Evolutionary conservation across 2,329 filamentous ascomycete species (phyloP).

Genomic region (Apiospora arundinis): DNA sequence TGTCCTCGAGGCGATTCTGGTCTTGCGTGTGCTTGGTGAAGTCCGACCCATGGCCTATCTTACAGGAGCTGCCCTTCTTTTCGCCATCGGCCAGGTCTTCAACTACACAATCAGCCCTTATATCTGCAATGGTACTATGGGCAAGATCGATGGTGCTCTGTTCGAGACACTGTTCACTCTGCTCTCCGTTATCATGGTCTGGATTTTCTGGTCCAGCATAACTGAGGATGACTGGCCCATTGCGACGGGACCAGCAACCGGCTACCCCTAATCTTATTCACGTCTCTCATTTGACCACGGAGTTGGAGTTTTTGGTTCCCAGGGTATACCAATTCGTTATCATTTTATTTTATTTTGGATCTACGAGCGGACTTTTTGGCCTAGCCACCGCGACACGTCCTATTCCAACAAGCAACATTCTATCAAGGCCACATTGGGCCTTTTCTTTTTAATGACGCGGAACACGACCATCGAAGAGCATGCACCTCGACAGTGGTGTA

Average conservation of each 20-base stretch:
- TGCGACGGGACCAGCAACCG: slow-evolving; percentile 46
- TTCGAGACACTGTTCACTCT: slow-evolving; percentile 95
- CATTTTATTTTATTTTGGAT: slow-evolving; percentile 29
- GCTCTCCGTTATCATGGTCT: slow-evolving; percentile 80
- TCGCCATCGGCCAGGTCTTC: slow-evolving; percentile 93
- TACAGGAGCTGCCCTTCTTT: slow-evolving; percentile 74
- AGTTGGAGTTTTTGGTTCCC: slow-evolving; percentile 41
- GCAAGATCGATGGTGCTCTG: slow-evolving; percentile 89
- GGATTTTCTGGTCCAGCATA: slow-evolving; percentile 98
- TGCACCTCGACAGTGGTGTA: background rate
- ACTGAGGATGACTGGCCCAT: slow-evolving; percentile 97
- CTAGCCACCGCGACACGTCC: background rate
- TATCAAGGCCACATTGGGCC: background rate
- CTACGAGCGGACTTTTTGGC: slow-evolving; percentile 28
- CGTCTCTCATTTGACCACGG: slow-evolving; percentile 35
- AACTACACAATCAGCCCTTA: slow-evolving; percentile 92
- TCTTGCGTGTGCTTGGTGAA: slow-evolving; percentile 86
- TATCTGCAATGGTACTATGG: slow-evolving; percentile 82
- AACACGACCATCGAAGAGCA: slow-evolving; percentile 1
- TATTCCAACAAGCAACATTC: slow-evolving; percentile 4
- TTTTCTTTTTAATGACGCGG: slow-evolving; percentile 9
- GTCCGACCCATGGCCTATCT: slow-evolving; percentile 92
- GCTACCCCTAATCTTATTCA: slow-evolving; percentile 44
- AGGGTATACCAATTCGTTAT: slow-evolving; percentile 38
- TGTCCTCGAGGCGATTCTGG: slow-evolving; percentile 81